These are phyloP conservation scores for Exserohilum turcica DNA, from an alignment of 2,329 filamentous ascomycete species.

Conservation along the genomic window DNA sequence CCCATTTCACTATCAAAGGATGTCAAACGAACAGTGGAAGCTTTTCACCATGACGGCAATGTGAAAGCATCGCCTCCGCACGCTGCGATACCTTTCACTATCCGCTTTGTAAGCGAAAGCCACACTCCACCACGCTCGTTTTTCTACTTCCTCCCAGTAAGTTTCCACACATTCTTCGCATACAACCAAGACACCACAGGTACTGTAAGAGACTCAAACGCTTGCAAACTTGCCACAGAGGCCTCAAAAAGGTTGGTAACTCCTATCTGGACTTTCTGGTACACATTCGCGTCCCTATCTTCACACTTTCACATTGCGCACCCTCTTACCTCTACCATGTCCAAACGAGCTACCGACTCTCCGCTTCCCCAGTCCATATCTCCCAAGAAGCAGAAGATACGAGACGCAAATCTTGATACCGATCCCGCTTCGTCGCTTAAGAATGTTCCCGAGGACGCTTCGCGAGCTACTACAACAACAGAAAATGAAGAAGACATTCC, in stretches of 20 bases:
- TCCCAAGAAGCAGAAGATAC: conserved; percentile 14
- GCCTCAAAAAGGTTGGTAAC: background rate
- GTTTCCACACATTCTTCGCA: background rate
- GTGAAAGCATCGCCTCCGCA: conserved; percentile 6
- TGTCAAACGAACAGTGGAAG: background rate
- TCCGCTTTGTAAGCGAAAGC: background rate
- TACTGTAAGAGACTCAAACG: background rate
- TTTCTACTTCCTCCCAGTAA: background rate
- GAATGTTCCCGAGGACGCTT: too few relatives aligned
- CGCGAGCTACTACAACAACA: background rate
- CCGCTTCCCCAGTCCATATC: background rate
- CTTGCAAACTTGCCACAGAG: background rate
- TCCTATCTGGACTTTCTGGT: too few relatives aligned
- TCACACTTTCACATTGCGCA: too few relatives aligned
- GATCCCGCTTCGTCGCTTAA: background rate
- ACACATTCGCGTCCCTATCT: too few relatives aligned
- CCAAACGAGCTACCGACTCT: conserved; percentile 10
- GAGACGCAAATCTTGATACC: background rate
- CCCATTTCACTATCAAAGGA: conserved; percentile 3
- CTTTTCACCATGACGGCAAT: conserved; percentile 2
- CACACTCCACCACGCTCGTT: background rate
- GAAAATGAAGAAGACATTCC: background rate
- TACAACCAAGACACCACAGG: background rate
- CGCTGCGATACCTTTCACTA: conserved; percentile 4
- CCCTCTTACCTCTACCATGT: too few relatives aligned